These are phyloP conservation scores for Mortierella polycephala DNA, from an alignment of 371 early-diverging fungal species.

Conservation along the genomic window DNA sequence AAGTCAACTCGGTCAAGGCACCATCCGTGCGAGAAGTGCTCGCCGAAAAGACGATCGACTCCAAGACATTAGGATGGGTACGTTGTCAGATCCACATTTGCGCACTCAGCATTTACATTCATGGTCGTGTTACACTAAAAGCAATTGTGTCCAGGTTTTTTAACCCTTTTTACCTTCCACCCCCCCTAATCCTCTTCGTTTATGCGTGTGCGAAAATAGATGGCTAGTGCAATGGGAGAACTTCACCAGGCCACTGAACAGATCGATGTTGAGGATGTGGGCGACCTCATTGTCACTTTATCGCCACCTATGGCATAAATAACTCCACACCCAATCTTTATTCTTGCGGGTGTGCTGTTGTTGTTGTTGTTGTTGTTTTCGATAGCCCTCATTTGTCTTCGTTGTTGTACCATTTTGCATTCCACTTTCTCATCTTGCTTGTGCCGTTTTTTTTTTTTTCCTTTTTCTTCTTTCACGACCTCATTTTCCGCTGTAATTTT, in stretches of 20 bases:
- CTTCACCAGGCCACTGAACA: conserved; percentile 48
- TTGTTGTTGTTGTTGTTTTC: no score
- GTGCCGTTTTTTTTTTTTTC: not conserved
- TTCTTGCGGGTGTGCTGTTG: no score
- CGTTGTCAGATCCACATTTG: not conserved
- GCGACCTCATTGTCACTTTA: conserved; percentile 42
- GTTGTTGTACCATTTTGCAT: not conserved
- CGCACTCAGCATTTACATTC: not conserved
- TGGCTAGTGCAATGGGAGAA: conserved; percentile 47
- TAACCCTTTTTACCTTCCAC: not conserved
- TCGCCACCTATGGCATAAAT: conserved; percentile 24
- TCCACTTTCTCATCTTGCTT: not conserved
- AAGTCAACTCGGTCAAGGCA: conserved; percentile 39
- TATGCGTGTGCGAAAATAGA: conserved; percentile 9
- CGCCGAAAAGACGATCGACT: conserved; percentile 46
- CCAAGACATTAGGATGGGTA: conserved; percentile 53
- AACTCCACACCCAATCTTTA: not conserved
- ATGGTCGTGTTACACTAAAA: not conserved
- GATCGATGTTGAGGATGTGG: conserved; percentile 52
- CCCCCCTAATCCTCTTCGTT: not conserved
- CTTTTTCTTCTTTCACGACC: not conserved
- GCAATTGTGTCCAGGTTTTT: not conserved
- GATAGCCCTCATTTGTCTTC: no score
- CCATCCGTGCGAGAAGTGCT: conserved; percentile 48
- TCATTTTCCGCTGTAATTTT: conserved; percentile 2